These are phyloP conservation scores for Carpinus viminea DNA, from an alignment of 306 rosid species.

Conservation along the genomic window DNA sequence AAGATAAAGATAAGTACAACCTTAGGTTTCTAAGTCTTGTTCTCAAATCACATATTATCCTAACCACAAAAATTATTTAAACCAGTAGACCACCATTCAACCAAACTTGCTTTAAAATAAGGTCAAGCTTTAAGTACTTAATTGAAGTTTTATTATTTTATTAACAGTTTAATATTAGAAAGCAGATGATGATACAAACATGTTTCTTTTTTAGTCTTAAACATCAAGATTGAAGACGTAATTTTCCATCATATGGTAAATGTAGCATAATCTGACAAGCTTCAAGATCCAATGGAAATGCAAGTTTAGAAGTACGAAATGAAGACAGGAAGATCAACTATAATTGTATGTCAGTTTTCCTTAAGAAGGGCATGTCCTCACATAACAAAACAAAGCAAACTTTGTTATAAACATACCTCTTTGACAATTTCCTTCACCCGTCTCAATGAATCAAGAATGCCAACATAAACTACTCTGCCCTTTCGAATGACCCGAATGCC, in stretches of 20 bases:
- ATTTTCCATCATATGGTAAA: not conserved
- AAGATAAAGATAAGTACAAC: not conserved
- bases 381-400: conserved; percentile 11
- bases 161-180: not conserved
- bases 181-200: not conserved
- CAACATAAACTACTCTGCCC: conserved; percentile 60
- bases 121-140: not conserved
- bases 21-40: not conserved
- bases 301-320: not conserved
- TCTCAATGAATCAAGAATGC: conserved; percentile 80
- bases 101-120: not conserved
- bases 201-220: not conserved
- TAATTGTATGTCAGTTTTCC: not conserved
- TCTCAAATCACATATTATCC: not conserved
- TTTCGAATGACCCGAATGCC: conserved; percentile 78
- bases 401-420: conserved; percentile 60
- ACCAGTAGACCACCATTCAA: not conserved
- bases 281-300: not conserved
- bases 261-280: not conserved
- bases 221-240: not conserved
- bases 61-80: not conserved
- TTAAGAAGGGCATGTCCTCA: not conserved
- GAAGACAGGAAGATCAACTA: not conserved
- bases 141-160: not conserved
- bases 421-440: conserved; percentile 89